Conservation (phyloP, 2,329 filamentous ascomycete genomes). For the Cryphonectria parasitica region DNA sequence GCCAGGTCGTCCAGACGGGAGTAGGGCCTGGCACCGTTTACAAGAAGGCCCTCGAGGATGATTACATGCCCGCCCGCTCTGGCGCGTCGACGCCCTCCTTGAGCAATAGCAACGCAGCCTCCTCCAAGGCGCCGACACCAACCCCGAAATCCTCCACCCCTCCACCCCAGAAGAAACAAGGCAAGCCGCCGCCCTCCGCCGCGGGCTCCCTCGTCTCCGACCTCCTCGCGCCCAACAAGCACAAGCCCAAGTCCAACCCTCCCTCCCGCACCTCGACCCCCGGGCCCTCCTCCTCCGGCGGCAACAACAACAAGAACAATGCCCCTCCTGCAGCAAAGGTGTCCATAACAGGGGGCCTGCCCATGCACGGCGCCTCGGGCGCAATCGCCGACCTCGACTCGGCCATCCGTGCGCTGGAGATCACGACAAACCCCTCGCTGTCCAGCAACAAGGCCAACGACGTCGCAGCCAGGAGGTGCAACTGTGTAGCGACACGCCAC, state of each 20-base stretch:
- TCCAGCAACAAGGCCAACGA: conserved; percentile 44
- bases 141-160: conserved; percentile 57
- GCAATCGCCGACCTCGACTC: conserved; percentile 73
- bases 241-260: conserved; percentile 59
- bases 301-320: conserved; percentile 38
- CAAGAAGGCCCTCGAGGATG: conserved; percentile 71
- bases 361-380: conserved; percentile 81
- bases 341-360: conserved; percentile 73
- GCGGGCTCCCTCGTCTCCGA: conserved; percentile 84
- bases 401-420: conserved; percentile 85
- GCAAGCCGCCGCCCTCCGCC: conserved; percentile 67
- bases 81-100: conserved; percentile 46
- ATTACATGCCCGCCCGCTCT: conserved; percentile 68
- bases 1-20: conserved; percentile 66
- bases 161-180: conserved; percentile 39
- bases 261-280: conserved; percentile 56
- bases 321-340: conserved; percentile 63
- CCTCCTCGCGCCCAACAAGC: conserved; percentile 50
- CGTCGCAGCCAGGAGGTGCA: conserved; percentile 70
- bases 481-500: conserved; percentile 86
- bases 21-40: conserved; percentile 70
- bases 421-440: conserved; percentile 85
- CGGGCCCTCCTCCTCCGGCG: conserved; percentile 52
- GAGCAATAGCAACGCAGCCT: conserved; percentile 41
- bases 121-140: conserved; percentile 50